phyloP scores from a whole-genome alignment of 1,284 basidiomycete species.

The Grifola frondosa region DNA sequence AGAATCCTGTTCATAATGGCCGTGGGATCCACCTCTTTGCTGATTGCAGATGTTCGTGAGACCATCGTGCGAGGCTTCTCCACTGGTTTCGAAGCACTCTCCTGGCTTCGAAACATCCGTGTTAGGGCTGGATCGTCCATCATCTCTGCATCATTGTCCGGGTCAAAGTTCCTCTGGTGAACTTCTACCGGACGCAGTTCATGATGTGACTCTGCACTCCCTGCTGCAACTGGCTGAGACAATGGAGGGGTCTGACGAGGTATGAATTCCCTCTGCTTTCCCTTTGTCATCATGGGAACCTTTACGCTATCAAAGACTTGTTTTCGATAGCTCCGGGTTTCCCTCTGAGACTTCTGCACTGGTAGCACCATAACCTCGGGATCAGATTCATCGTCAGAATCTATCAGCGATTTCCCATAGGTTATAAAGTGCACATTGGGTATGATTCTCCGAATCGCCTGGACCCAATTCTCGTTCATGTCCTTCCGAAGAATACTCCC shows the following conservation, averaged over 20 bases:
- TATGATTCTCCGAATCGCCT: not conserved
- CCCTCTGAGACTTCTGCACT: not conserved
- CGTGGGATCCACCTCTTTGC: not conserved
- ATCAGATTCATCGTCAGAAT: not conserved
- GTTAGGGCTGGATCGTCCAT: slow-evolving; percentile 1
- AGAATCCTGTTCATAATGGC: slow-evolving; percentile 1
- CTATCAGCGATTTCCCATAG: not conserved
- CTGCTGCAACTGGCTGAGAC: not conserved
- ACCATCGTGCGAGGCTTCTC: not conserved
- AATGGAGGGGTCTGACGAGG: not conserved
- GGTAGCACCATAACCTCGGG: not conserved
- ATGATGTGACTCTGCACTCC: no score
- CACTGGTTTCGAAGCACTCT: not conserved
- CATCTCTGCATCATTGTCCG: slow-evolving; percentile 2
- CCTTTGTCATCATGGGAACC: not conserved
- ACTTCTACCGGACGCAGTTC: not conserved
- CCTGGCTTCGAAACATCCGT: not conserved
- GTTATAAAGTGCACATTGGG: not conserved
- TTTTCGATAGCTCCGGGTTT: slow-evolving; percentile 2
- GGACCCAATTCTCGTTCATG: not conserved
- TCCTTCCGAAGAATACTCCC: not conserved
- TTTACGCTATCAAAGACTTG: slow-evolving; percentile 1
- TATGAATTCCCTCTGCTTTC: not conserved
- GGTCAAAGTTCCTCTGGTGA: not conserved
- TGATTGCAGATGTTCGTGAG: no score